phyloP scores from a whole-genome alignment of 2,329 filamentous ascomycete genomes.

The Scedosporium minutisporum region DNA sequence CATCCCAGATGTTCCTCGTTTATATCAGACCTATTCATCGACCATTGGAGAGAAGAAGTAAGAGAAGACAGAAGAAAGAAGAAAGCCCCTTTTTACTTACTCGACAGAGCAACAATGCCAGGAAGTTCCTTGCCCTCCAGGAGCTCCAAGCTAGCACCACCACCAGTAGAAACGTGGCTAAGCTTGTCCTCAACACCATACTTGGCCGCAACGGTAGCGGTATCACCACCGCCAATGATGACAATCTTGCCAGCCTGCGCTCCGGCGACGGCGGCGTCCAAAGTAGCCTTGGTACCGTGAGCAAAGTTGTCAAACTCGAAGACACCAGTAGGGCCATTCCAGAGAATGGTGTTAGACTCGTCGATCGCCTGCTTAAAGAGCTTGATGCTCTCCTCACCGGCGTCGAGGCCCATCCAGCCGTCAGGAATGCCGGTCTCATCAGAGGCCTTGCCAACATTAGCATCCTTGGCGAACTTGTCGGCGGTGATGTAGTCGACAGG shows the following conservation, averaged over 20 bases:
- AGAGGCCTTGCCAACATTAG: conserved; percentile 69
- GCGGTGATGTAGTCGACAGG: conserved; percentile 93
- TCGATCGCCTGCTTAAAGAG: conserved; percentile 81
- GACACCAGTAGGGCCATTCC: conserved; percentile 96
- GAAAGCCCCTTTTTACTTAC: conserved; percentile 38
- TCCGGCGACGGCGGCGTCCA: conserved; percentile 78
- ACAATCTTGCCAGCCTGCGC: conserved; percentile 83
- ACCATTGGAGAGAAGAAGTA: neutral
- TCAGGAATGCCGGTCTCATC: conserved; percentile 82
- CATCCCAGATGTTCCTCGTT: neutral
- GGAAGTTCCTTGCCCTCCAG: conserved; percentile 97
- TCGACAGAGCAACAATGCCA: conserved; percentile 84
- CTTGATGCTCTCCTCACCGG: conserved; percentile 78
- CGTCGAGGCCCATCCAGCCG: conserved; percentile 97
- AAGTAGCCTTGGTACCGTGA: conserved; percentile 80
- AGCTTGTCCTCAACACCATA: conserved; percentile 94
- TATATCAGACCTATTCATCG: neutral
- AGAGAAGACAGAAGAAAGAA: neutral
- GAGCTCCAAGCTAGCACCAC: conserved; percentile 89
- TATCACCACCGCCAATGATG: conserved; percentile 97
- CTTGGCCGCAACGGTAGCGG: conserved; percentile 94
- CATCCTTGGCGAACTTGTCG: conserved; percentile 86
- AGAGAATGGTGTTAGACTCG: conserved; percentile 90
- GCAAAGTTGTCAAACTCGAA: conserved; percentile 97
- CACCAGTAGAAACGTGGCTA: conserved; percentile 95